phyloP scores from a whole-genome alignment of 257 asterid genomes.

The Catharanthus roseus region DNA sequence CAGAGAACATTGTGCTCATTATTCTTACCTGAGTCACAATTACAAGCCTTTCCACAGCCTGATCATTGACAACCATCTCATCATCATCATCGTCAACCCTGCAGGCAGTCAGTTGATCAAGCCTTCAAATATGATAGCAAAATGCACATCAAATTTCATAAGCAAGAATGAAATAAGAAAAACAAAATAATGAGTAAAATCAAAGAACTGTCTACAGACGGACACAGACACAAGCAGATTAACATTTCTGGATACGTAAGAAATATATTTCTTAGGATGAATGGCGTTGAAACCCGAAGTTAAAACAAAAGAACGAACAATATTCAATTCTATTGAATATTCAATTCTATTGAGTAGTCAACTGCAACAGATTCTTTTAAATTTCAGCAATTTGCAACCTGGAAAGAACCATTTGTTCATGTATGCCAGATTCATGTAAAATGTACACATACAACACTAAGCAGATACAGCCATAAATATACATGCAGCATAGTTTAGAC shows the following conservation, averaged over 20 bases:
- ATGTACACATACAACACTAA: not conserved
- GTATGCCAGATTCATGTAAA: not conserved
- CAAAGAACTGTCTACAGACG: not conserved
- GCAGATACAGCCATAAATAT: not conserved
- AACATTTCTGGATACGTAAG: not conserved
- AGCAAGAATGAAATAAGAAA: not conserved
- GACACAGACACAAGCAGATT: not conserved
- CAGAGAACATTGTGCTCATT: not conserved
- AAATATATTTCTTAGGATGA: not conserved
- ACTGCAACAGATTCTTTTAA: not conserved
- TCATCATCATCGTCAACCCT: conserved; percentile 77
- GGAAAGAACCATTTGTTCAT: not conserved
- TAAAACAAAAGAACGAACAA: no score
- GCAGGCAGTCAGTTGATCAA: conserved; percentile 14
- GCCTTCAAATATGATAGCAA: not conserved
- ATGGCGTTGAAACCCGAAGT: not conserved
- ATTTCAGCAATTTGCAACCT: not conserved
- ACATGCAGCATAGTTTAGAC: not conserved
- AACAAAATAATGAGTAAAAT: no score
- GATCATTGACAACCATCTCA: conserved; percentile 55
- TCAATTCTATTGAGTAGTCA: no score
- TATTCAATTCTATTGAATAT: no score
- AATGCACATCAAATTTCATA: not conserved
- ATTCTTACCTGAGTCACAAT: conserved; percentile 76
- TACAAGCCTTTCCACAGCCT: conserved; percentile 71